Conservation (phyloP, 139 green algal species). For the Picochlorum sp. region DNA sequence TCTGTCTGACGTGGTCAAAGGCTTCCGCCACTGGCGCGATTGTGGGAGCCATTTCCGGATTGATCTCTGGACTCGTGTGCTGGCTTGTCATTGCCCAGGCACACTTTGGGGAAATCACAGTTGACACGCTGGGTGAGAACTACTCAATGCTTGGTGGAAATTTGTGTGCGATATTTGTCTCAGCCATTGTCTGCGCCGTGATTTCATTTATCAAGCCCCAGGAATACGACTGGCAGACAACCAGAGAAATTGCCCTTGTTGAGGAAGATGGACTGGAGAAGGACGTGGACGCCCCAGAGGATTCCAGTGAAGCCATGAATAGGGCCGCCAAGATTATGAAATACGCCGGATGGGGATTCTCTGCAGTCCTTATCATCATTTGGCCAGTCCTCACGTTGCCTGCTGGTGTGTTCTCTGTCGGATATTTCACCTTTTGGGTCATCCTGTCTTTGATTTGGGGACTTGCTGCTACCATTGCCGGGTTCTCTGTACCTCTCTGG, state of each 20-base stretch:
- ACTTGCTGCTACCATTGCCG: constrained; percentile 32
- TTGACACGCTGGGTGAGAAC: constrained; percentile 52
- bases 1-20: constrained; percentile 62
- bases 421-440: constrained; percentile 69
- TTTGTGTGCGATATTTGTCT: constrained; percentile 63
- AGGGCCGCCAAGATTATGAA: constrained; percentile 31
- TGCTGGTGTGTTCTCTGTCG: constrained; percentile 51
- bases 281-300: constrained; percentile 11
- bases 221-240: constrained; percentile 48
- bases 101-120: constrained; percentile 28
- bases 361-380: constrained; percentile 49
- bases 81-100: constrained; percentile 45
- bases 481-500: constrained; percentile 37
- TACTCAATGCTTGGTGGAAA: constrained; percentile 86
- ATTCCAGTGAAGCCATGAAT: constrained; percentile 37
- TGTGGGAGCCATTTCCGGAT: constrained; percentile 46
- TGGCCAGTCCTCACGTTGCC: constrained; percentile 62
- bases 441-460: constrained; percentile 54
- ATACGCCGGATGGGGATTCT: constrained; percentile 39
- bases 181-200: constrained; percentile 51
- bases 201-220: constrained; percentile 45
- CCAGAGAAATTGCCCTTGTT: constrained; percentile 39
- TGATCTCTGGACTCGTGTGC: constrained; percentile 45
- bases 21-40: constrained; percentile 55
- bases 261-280: constrained; percentile 36